Base-by-base conservation (phyloP, 2,329 filamentous ascomycete genomes). In the Fusarium sp. region DNA sequence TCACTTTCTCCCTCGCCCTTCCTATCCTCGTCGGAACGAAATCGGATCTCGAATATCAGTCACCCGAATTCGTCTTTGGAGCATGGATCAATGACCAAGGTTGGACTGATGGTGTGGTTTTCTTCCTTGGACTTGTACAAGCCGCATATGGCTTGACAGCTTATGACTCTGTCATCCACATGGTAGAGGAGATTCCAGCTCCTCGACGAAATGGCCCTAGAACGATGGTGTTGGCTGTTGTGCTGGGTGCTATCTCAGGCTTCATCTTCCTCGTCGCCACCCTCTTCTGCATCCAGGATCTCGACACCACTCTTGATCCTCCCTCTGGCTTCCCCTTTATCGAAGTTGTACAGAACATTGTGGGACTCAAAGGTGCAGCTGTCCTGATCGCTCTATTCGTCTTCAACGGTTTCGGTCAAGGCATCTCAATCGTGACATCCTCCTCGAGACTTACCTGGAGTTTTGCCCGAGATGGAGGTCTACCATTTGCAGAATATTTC, bases 91-190 rank as follows among this genome's bases (percentile, higher is more conserved):
- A 24, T 58, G 81, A 81, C 44, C 51, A 73, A 43, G 86, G 86
- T 8, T 88, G 86, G 86, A 73, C 78, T 4, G 81, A 86, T 32
- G 86, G 85, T 0, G 83, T 88, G 0, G 81, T 83, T 15, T 88
- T 86, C 85, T 88, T 88, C 65, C 82, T 84, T 0, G 86, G 86
- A 1, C 82, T 88, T 2, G 82, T 88, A 0, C 87, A 88, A 67
- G 83, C 85, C 5, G 86, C 86, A 0, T 88, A 88, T 60, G 85
- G 84, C 5, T 15, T 74, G 1, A 72, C 71, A 8, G 86, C 86
- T 0, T 88, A 88, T 61, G 86, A 88, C 71, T 84, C 86, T 0
- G 86, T 87, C 40, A 85, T 88, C 47, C 86, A 88, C 69, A 85
- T 88, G 83, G 83, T 86, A 2, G 86, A 88, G 58, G 86, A 88